Base-by-base conservation (phyloP, 2,329 filamentous ascomycete genomes). In the Daldinia sp. region DNA sequence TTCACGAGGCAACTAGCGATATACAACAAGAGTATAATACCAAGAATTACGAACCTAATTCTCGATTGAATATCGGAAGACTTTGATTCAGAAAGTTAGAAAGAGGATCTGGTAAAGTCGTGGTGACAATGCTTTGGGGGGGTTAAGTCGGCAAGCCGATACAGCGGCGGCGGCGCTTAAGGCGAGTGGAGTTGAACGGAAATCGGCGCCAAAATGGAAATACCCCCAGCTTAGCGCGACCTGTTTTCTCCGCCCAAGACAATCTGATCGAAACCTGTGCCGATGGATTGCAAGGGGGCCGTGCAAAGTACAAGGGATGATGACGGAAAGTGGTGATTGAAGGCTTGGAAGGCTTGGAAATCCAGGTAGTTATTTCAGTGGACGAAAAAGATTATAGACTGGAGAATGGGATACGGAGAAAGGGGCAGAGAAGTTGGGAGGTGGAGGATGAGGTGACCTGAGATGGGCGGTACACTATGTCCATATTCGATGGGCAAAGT, bases 121-220 rank as follows among this genome's bases (percentile, higher is more conserved):
- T 63, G 64, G 68, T 53, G 63, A 55, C 55, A 60, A 60, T 64
- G 44, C 60, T 60, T 37, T 57, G 67, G 70, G 68, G 70, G 73
- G 62, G 58, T 33, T 60, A 63, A 65, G 71, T 62, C 54, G 46
- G 51, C 67, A 71, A 58, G 60, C 64, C 66, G 68, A 70, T 60
- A 72, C 70, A 66, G 72, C 70, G 66, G 72, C 67, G 71, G 74
- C 75, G 71, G 74, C 75, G 75, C 75, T 76, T 76, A 75, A 68
- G 56, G 63, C 56, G 65, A 74, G 75, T 77, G 75, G 75, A 75
- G 75, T 68, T 58, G 60, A 69, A 61, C 72, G 65, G 70, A 67
- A 65, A 59, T 63, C 68, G 71, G 69, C 63, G 67, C 73, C 69
- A 70, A 76, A 72, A 73, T 77, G 74, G 75, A 76, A 76, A 77